Evolutionary conservation across 768 basidiomycete genomes (phyloP).

Genomic region (Mycena floridula): DNA sequence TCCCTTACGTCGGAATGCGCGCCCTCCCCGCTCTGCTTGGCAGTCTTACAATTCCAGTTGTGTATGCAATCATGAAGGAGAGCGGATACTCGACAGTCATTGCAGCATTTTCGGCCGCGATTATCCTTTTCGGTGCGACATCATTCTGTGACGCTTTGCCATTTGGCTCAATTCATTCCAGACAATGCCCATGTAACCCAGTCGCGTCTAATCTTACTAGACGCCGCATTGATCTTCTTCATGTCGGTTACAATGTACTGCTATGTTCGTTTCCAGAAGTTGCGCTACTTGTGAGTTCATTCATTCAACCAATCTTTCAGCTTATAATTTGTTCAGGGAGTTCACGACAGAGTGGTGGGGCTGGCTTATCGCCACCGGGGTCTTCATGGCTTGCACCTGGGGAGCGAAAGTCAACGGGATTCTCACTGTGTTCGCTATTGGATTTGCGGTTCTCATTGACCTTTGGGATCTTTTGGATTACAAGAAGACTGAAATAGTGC

Average conservation of each 20-base stretch:
- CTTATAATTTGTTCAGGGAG: slow-evolving; percentile 42
- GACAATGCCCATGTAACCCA: slow-evolving; percentile 96
- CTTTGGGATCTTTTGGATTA: slow-evolving; percentile 92
- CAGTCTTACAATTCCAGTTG: slow-evolving; percentile 82
- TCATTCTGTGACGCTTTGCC: slow-evolving; percentile 11
- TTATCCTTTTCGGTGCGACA: slow-evolving; percentile 89
- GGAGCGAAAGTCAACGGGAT: slow-evolving; percentile 98
- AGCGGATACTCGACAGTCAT: slow-evolving; percentile 91
- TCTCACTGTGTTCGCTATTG: slow-evolving; percentile 83
- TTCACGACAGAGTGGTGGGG: slow-evolving; percentile 91
- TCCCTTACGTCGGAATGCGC: slow-evolving; percentile 92
- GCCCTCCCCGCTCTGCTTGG: slow-evolving; percentile 89
- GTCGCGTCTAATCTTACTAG: slow-evolving; percentile 93
- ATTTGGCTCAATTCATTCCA: slow-evolving; percentile 21
- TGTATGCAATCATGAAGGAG: slow-evolving; percentile 98
- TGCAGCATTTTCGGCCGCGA: slow-evolving; percentile 79
- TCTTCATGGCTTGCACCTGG: slow-evolving; percentile 94
- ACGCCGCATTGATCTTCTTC: slow-evolving; percentile 93
- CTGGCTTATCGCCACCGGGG: slow-evolving; percentile 86
- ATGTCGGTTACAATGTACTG: slow-evolving; percentile 90
- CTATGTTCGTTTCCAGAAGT: slow-evolving; percentile 91
- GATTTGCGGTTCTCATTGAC: slow-evolving; percentile 87
- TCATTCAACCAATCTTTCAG: too few species aligned
- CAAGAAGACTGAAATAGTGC: slow-evolving; percentile 70
- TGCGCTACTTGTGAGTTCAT: slow-evolving; percentile 70